Conservation (phyloP, 768 basidiomycete genomes). For the Rubroboletus pulcherrimus region DNA sequence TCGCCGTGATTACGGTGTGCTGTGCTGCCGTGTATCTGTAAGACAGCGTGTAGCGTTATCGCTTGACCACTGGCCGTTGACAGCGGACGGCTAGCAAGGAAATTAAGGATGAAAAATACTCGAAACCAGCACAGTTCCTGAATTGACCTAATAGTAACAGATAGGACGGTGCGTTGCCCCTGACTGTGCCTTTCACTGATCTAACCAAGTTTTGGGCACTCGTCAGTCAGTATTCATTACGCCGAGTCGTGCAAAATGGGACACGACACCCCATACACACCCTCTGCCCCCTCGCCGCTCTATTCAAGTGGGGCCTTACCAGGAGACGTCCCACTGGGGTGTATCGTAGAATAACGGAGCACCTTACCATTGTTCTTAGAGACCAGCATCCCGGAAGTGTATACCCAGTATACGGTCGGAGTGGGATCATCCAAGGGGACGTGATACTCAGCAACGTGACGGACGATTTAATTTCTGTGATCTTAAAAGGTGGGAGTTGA, state of each 20-base stretch:
- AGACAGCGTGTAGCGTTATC: too few relatives aligned
- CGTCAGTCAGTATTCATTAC: background rate
- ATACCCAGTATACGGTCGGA: constrained; percentile 20
- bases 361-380: constrained; percentile 22
- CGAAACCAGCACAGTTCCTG: too few relatives aligned
- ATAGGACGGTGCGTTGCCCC: too few relatives aligned
- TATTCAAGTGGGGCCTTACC: constrained; percentile 51
- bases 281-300: constrained; percentile 47
- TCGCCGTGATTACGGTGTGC: too few relatives aligned
- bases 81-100: too few relatives aligned
- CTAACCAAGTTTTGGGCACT: background rate
- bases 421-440: constrained; percentile 23
- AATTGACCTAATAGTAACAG: too few relatives aligned
- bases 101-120: too few relatives aligned
- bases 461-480: constrained; percentile 15
- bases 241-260: constrained; percentile 2
- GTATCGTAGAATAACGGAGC: constrained; percentile 31
- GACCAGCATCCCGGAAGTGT: constrained; percentile 22
- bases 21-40: too few relatives aligned
- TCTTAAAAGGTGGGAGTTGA: constrained; percentile 19
- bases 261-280: constrained; percentile 39
- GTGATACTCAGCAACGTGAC: constrained; percentile 12
- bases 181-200: background rate
- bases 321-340: constrained; percentile 32
- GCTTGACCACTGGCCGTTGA: too few relatives aligned